Conservation (phyloP, 169 alveolate species). For the Plasmodium billcollinsi region DNA sequence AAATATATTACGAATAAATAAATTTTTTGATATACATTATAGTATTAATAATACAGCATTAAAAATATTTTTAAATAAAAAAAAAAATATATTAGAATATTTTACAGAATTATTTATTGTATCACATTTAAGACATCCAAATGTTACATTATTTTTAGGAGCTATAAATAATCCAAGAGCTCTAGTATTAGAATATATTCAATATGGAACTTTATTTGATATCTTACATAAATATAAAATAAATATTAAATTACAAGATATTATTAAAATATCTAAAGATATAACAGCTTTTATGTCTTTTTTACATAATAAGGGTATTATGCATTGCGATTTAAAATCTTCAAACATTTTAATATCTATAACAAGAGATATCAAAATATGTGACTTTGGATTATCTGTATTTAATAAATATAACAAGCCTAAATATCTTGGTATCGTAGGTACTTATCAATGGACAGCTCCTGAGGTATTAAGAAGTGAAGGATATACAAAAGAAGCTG, state of each 20-base stretch:
- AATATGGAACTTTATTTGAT: slow-evolving; percentile 83
- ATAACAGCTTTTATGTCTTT: slow-evolving; percentile 86
- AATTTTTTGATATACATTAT: slow-evolving; percentile 10
- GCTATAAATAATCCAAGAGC: slow-evolving; percentile 80
- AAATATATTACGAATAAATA: slow-evolving; percentile 6
- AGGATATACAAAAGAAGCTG: slow-evolving; percentile 87
- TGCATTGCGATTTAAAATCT: slow-evolving; percentile 89
- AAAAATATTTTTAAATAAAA: slow-evolving; percentile 50
- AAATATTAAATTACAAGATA: slow-evolving; percentile 78
- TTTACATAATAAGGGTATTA: slow-evolving; percentile 87
- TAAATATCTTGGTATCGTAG: slow-evolving; percentile 82
- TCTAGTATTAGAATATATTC: slow-evolving; percentile 86
- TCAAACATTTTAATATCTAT: slow-evolving; percentile 87
- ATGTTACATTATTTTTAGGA: slow-evolving; percentile 87
- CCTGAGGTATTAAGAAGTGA: slow-evolving; percentile 88
- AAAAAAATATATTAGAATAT: slow-evolving; percentile 78
- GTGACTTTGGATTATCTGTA: slow-evolving; percentile 91
- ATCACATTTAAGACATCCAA: slow-evolving; percentile 88
- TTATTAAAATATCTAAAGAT: slow-evolving; percentile 85
- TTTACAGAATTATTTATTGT: slow-evolving; percentile 85
- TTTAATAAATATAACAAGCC: slow-evolving; percentile 77
- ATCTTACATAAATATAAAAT: slow-evolving; percentile 80
- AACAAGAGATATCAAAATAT: slow-evolving; percentile 89
- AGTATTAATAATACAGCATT: slow-evolving; percentile 52
- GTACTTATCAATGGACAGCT: slow-evolving; percentile 89